phyloP scores from a whole-genome alignment of 495 filamentous ascomycete genomes.

The Thermochaetoides thermophila region DNA sequence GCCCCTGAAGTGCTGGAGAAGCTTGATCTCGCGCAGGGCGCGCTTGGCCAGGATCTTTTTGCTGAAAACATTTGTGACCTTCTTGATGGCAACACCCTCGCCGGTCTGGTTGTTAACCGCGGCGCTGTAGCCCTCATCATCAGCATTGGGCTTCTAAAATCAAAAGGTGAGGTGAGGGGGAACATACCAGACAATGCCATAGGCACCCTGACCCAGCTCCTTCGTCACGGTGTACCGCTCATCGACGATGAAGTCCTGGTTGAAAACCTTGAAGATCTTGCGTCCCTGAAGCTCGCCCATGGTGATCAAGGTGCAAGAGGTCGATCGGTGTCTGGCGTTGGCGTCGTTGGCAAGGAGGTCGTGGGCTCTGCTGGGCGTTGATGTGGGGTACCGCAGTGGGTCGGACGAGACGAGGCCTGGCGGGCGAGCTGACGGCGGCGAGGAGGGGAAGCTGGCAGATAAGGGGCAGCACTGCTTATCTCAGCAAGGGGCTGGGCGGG shows the following conservation, averaged over 20 bases:
- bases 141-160: too few species aligned
- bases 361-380: not conserved
- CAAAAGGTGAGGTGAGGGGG: too few species aligned
- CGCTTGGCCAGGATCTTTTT: slow-evolving; percentile 99
- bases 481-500: too few species aligned
- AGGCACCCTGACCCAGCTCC: slow-evolving; percentile 94
- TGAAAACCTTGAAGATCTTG: slow-evolving; percentile 99
- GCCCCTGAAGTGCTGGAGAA: slow-evolving; percentile 93
- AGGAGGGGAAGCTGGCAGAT: too few species aligned
- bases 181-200: slow-evolving; percentile 93
- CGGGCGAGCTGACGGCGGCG: too few species aligned
- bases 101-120: slow-evolving; percentile 81
- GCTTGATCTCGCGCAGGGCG: slow-evolving; percentile 93
- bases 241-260: slow-evolving; percentile 98
- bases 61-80: slow-evolving; percentile 99
- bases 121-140: slow-evolving; percentile 41
- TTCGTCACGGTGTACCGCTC: slow-evolving; percentile 97
- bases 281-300: slow-evolving; percentile 75
- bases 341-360: not conserved
- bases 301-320: too few species aligned
- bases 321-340: too few species aligned
- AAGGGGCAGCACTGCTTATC: too few species aligned
- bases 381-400: too few species aligned
- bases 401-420: too few species aligned
- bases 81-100: slow-evolving; percentile 98